Conservation (phyloP, 139 green algal species). For the Nannochloris sp. region DNA sequence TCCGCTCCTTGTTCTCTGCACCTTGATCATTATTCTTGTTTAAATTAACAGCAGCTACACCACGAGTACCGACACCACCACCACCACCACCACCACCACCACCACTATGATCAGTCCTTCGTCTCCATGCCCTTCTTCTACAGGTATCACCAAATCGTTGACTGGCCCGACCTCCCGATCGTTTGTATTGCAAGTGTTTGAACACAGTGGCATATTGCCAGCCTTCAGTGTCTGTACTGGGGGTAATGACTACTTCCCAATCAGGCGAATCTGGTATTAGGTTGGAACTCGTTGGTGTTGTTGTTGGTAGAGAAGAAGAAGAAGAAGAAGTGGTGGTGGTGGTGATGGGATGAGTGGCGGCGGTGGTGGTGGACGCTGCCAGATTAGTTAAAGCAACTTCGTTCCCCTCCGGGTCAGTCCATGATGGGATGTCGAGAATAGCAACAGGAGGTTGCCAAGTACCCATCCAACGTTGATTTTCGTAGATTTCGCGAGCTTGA, state of each 20-base stretch:
- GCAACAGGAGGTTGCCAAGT: slow-evolving; percentile 21
- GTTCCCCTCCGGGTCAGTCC: slow-evolving; percentile 22
- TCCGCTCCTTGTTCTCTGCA: neutral
- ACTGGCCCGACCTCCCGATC: slow-evolving; percentile 30
- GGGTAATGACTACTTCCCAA: slow-evolving; percentile 21
- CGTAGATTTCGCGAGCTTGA: slow-evolving; percentile 1
- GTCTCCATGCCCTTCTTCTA: slow-evolving; percentile 22
- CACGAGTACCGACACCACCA: slow-evolving; percentile 3
- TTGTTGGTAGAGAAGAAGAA: too few species aligned
- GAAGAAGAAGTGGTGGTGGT: too few species aligned
- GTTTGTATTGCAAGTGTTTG: slow-evolving; percentile 41
- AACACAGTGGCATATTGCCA: slow-evolving; percentile 48
- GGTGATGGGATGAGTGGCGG: too few species aligned
- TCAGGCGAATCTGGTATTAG: too few species aligned
- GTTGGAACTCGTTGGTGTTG: too few species aligned
- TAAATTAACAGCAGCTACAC: slow-evolving; percentile 7
- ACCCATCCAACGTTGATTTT: slow-evolving; percentile 26
- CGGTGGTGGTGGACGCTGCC: neutral
- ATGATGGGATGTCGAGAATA: slow-evolving; percentile 31
- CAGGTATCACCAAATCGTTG: slow-evolving; percentile 35
- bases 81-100: neutral
- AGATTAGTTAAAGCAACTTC: neutral
- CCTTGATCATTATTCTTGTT: neutral
- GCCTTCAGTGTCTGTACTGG: slow-evolving; percentile 31
- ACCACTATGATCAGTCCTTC: neutral